Evolutionary conservation across 192 early-diverging fungal species (phyloP).

Genomic region (Linnemannia exigua): DNA sequence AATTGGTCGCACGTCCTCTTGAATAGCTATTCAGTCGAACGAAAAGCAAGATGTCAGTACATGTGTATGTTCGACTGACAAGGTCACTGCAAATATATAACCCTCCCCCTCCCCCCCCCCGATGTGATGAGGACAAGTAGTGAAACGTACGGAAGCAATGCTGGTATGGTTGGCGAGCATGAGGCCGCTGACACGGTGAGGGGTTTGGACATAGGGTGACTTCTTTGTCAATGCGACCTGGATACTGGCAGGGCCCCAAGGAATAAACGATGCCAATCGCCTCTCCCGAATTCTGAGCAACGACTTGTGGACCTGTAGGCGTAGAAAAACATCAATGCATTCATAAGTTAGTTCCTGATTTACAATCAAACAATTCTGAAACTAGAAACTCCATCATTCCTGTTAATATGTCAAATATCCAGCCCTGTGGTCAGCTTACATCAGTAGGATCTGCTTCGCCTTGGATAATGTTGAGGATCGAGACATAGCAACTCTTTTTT

Average conservation of each 20-base stretch:
- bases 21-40: conserved; percentile 78
- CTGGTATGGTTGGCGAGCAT: conserved; percentile 99
- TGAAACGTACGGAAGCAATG: conserved; percentile 31
- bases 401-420: no score
- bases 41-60: no score
- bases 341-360: background rate
- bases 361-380: background rate
- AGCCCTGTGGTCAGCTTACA: no score
- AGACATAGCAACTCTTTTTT: conserved; percentile 97
- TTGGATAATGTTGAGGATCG: conserved; percentile 99
- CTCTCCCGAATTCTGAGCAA: conserved; percentile 95
- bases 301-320: conserved; percentile 94
- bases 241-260: conserved; percentile 99
- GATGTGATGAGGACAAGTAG: background rate
- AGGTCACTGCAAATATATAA: no score
- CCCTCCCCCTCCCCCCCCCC: no score
- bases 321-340: background rate
- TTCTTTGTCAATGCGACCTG: conserved; percentile 97
- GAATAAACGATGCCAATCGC: conserved; percentile 95
- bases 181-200: conserved; percentile 95
- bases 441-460: conserved; percentile 98
- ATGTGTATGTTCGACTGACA: no score
- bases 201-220: conserved; percentile 92
- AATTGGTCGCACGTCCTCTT: conserved; percentile 94
- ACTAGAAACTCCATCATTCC: background rate